Base-by-base conservation (phyloP, 1,284 basidiomycete species). In the Puccinia novopanici region DNA sequence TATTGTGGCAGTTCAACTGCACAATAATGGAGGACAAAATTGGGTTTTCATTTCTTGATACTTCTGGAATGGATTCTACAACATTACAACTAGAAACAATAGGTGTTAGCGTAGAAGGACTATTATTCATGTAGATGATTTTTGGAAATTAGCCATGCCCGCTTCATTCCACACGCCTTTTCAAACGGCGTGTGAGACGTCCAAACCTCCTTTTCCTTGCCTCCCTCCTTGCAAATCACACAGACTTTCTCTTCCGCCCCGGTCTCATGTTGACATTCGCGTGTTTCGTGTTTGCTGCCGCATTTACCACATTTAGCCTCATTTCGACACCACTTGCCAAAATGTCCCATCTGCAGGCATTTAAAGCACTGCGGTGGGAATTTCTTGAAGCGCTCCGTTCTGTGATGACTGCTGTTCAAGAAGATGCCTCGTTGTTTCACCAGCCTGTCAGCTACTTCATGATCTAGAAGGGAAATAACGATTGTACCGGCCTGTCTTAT, bases 1-100 rank as follows among this genome's bases (percentile, higher is more conserved):
- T 59, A 30, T 59, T 59, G 55, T 59, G 55, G 55, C 55, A 59
- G 30, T 59, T 59, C 30, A 59, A 59, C 30, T 59, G 55, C 55
- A 24, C 55, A 24, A 59, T 30, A 30, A 22, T 15, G 22, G 30
- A 59, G 30, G 55, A 22, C 45, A 19, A 12, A 30, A 6, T 54
- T 54, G 52, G n/a, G 55, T 59, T 24, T 24, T 59, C 55, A 59
- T 59, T 59, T 10, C 55, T 19, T 15, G 55, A 24, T 5, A 24
- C 55, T 5, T 19, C n/a, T 19, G 12, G 55, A 30, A 9, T 2
- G 55, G 55, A 22, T 10, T 48, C 45, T 59, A 59, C 55, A 59
- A 30, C n/a, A 19, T 59, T 15, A 59, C 10, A 24, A 24, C n/a
- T n/a, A 30, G 30, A 30, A 24, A 59, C 55, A 59, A 30, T 24